phyloP scores from a whole-genome alignment of 208 protist genomes.

The Balamuthia mandrillaris region DNA sequence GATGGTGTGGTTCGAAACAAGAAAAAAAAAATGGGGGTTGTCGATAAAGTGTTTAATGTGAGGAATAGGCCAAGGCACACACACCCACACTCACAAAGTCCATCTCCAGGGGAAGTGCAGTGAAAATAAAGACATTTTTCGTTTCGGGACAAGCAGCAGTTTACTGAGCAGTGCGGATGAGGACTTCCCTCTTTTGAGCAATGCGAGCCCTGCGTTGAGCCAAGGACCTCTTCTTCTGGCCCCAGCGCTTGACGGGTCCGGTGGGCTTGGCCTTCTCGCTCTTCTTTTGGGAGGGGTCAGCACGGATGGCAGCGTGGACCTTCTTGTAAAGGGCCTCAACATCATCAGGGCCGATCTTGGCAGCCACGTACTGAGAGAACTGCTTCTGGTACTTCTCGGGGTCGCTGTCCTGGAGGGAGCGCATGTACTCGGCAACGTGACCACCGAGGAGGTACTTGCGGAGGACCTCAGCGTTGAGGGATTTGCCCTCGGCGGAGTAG shows the following conservation, averaged over 20 bases:
- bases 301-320: constrained; percentile 88
- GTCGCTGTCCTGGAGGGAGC: constrained; percentile 88
- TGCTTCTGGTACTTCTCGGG: constrained; percentile 86
- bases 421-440: constrained; percentile 98
- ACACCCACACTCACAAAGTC: too few relatives aligned
- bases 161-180: too few relatives aligned
- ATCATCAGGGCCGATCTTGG: constrained; percentile 82
- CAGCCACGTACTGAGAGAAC: constrained; percentile 92
- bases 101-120: too few relatives aligned
- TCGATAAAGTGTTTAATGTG: too few relatives aligned
- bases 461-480: constrained; percentile 86
- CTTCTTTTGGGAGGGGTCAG: constrained; percentile 70
- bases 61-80: too few relatives aligned
- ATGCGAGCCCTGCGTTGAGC: not conserved
- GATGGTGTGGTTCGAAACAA: too few relatives aligned
- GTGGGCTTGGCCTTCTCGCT: constrained; percentile 6
- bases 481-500: constrained; percentile 84
- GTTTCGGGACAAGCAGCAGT: too few relatives aligned
- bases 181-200: constrained; percentile 24
- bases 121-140: too few relatives aligned
- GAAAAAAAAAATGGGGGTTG: too few relatives aligned
- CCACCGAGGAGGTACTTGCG: constrained; percentile 93
- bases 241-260: not conserved
- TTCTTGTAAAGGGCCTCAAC: constrained; percentile 92
- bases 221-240: not conserved